Conservation (phyloP, 768 basidiomycete species). For the Kwoniella heveanensis region DNA sequence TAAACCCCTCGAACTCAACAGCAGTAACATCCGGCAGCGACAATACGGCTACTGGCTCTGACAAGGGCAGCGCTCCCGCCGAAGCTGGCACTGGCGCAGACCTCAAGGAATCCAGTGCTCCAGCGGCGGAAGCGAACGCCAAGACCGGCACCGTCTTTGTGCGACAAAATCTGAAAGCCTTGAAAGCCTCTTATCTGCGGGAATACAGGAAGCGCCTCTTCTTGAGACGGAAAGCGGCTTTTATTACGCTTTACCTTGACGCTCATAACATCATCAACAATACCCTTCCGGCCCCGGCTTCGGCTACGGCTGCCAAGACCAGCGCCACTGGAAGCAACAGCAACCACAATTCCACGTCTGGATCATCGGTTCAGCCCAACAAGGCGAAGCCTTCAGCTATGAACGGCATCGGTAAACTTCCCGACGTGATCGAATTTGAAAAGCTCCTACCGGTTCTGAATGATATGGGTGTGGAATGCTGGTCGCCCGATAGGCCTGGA, state of each 20-base stretch:
- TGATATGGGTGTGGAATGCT: slow-evolving; percentile 36
- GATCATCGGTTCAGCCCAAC: too few species aligned
- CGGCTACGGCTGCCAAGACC: not conserved
- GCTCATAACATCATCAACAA: slow-evolving; percentile 33
- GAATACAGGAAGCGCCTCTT: slow-evolving; percentile 16
- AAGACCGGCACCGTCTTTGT: not conserved
- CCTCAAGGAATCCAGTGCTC: too few species aligned
- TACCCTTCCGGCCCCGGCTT: not conserved
- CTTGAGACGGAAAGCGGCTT: slow-evolving; percentile 37
- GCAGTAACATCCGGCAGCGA: not conserved
- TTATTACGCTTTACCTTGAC: slow-evolving; percentile 44
- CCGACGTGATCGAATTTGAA: slow-evolving; percentile 44
- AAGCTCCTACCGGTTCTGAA: slow-evolving; percentile 43
- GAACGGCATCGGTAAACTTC: slow-evolving; percentile 19
- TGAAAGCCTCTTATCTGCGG: not conserved
- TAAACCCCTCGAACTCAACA: not conserved
- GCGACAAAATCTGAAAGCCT: not conserved
- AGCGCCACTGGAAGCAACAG: not conserved
- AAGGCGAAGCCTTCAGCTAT: too few species aligned
- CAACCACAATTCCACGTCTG: not conserved
- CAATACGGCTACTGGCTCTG: not conserved
- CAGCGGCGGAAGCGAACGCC: not conserved
- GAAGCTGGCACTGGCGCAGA: too few species aligned
- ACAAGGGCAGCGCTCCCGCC: too few species aligned
- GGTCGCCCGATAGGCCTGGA: slow-evolving; percentile 43